Percentiles rank a stretch among this genome's conserved stretches.
These are phyloP conservation scores for Schizochytrium sp. DNA, from an alignment of 108 stramenopile genomes.

Conservation along the genomic window DNA sequence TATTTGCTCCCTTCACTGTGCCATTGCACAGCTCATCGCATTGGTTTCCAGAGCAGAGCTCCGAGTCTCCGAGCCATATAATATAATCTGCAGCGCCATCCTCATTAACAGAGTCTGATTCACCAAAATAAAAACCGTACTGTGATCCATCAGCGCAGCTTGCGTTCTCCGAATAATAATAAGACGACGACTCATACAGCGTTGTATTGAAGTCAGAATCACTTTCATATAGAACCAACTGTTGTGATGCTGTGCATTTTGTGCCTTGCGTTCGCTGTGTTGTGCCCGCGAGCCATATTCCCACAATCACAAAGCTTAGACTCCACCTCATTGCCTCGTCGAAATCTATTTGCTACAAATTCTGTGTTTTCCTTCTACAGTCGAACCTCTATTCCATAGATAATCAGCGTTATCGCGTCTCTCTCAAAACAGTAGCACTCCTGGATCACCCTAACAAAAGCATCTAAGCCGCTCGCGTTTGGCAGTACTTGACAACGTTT, in stretches of 20 bases:
- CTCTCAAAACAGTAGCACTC: no score
- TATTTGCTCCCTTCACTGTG: background rate
- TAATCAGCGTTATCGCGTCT: no score
- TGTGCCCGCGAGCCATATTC: background rate
- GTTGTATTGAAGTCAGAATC: background rate
- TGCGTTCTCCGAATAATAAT: background rate
- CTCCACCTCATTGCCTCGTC: no score
- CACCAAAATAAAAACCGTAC: background rate
- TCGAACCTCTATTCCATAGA: no score
- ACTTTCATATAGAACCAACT: background rate
- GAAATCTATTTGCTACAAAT: no score
- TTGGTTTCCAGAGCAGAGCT: constrained; percentile 21
- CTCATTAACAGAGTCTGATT: background rate
- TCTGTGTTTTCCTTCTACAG: no score
- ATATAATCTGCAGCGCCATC: constrained; percentile 30
- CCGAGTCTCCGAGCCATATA: constrained; percentile 58
- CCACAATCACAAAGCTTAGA: background rate
- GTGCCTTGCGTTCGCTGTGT: background rate
- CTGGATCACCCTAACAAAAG: no score
- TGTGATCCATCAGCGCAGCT: constrained; percentile 20
- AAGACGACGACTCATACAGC: background rate
- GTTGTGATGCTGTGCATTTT: background rate
- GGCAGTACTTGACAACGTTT: no score
- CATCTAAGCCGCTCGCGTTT: no score
- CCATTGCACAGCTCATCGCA: constrained; percentile 58